A percentile compares a stretch with the other conserved stretches of the same genome.
Evolutionary conservation across 176 grass and related monocot species (phyloP).

Genomic region (Panicum miliaceum): DNA sequence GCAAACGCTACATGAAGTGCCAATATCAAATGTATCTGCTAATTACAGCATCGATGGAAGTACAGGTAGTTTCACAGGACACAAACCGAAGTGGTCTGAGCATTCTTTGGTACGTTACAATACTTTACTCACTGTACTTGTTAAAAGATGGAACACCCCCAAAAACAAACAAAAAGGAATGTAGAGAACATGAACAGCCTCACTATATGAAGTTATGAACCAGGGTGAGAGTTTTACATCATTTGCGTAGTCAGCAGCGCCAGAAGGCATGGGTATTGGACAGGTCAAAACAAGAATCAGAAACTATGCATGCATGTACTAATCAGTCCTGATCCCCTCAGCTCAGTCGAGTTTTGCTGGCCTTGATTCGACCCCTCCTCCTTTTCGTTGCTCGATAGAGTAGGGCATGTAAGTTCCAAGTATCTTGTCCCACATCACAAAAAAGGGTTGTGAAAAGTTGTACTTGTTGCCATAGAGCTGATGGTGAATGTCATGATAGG

Average conservation of each 20-base stretch:
- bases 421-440: slow-evolving; percentile 80
- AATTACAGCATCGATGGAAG: neutral
- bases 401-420: slow-evolving; percentile 79
- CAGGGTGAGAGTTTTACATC: slow-evolving; percentile 31
- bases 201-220: slow-evolving; percentile 41
- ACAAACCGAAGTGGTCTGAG: slow-evolving; percentile 36
- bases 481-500: slow-evolving; percentile 87
- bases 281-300: slow-evolving; percentile 38
- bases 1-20: neutral
- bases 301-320: slow-evolving; percentile 36
- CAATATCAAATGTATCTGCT: slow-evolving; percentile 34
- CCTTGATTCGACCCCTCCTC: slow-evolving; percentile 64
- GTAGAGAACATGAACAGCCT: slow-evolving; percentile 38
- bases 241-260: slow-evolving; percentile 37
- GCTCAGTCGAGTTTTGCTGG: slow-evolving; percentile 50
- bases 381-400: slow-evolving; percentile 61
- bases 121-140: slow-evolving; percentile 54
- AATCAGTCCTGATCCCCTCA: slow-evolving; percentile 42
- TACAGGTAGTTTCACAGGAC: slow-evolving; percentile 41
- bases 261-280: slow-evolving; percentile 11
- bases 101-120: slow-evolving; percentile 62
- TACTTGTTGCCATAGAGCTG: slow-evolving; percentile 84
- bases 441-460: slow-evolving; percentile 90
- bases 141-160: slow-evolving; percentile 36
- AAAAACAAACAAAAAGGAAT: slow-evolving; percentile 25